Percentiles rank a stretch among this genome's conserved stretches.
These are phyloP conservation scores for Solanum clarkiae DNA, from an alignment of 257 asterid species.

Conservation along the genomic window DNA sequence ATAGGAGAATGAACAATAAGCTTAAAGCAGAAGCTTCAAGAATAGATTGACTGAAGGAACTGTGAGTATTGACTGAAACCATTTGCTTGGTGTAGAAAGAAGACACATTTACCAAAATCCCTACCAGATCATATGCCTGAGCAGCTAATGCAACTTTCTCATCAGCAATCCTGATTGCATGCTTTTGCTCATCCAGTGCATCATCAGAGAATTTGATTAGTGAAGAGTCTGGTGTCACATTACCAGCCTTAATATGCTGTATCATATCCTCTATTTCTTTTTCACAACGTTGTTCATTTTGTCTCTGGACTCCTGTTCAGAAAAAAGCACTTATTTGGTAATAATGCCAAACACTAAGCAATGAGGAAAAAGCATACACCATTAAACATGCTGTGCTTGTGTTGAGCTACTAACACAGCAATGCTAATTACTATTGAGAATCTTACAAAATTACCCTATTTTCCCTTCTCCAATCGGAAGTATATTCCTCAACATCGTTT, in stretches of 20 bases:
- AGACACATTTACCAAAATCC: background rate
- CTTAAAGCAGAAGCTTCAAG: background rate
- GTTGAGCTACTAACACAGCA: background rate
- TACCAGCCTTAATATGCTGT: conserved; percentile 66
- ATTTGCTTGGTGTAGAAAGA: background rate
- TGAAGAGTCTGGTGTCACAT: conserved; percentile 58
- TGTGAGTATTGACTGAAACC: background rate
- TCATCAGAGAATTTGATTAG: conserved; percentile 77
- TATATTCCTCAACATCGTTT: background rate
- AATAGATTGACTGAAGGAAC: background rate
- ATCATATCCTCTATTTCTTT: conserved; percentile 85
- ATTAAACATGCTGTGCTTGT: background rate
- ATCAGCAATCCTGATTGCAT: conserved; percentile 90
- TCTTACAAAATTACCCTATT: background rate
- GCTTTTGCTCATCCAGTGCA: conserved; percentile 93
- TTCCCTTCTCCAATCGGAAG: background rate
- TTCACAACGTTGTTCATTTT: conserved; percentile 81
- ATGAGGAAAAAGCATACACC: background rate
- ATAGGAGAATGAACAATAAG: background rate
- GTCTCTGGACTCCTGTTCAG: conserved; percentile 64
- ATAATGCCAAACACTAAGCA: background rate
- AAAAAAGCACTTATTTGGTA: conserved; percentile 1
- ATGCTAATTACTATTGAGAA: background rate
- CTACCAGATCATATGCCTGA: conserved; percentile 95
- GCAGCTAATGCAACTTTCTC: conserved; percentile 87